A percentile compares a stretch with the other conserved stretches of the same genome.
phyloP scores from a whole-genome alignment of 148 eudicot genomes.

The Vaccinium vitisidaea region DNA sequence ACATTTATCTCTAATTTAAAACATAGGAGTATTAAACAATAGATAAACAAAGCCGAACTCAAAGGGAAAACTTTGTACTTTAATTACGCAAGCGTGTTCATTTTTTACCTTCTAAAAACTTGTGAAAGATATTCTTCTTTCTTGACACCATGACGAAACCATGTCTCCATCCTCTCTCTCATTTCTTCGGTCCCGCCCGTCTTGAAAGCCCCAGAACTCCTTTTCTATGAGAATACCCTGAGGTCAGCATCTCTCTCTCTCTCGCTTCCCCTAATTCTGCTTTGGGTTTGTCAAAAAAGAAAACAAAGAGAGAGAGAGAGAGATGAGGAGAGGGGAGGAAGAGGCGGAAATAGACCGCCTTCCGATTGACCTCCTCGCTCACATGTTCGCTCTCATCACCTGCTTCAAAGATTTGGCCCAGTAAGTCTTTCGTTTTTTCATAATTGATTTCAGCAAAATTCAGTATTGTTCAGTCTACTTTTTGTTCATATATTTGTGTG shows the following conservation, averaged over 20 bases:
- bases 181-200: background rate
- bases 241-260: background rate
- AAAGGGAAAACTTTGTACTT: no score
- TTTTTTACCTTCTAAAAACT: background rate
- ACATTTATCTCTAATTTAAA: no score
- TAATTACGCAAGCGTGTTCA: no score
- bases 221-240: background rate
- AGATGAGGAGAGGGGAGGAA: background rate
- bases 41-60: no score
- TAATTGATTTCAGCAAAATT: background rate
- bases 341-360: slow-evolving; percentile 8
- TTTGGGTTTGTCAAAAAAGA: background rate
- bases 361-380: slow-evolving; percentile 6
- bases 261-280: background rate
- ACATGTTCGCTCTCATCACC: background rate
- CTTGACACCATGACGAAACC: background rate
- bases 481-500: background rate
- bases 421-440: background rate
- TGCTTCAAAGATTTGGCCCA: slow-evolving; percentile 8
- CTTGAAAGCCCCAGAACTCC: background rate
- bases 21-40: no score
- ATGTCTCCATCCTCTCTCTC: background rate
- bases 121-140: background rate
- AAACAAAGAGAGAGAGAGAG: background rate
- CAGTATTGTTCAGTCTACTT: background rate